Conservation (phyloP, 2,329 filamentous ascomycete species). For the Talaromyces sp. region DNA sequence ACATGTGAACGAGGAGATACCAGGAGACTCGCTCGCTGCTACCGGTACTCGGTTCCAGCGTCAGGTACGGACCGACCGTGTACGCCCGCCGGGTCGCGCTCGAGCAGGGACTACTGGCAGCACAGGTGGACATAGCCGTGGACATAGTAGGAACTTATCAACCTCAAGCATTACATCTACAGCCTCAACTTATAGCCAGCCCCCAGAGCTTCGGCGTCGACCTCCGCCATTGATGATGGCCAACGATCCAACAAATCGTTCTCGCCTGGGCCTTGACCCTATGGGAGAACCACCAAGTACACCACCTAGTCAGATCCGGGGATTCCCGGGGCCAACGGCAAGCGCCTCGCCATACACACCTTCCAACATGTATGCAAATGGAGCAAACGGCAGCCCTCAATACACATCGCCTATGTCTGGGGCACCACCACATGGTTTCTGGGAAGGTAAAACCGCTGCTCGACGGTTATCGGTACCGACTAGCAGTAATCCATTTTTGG, state of each 20-base stretch:
- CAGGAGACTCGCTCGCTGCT: constrained; percentile 87
- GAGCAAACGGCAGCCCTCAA: constrained; percentile 70
- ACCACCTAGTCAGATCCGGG: constrained; percentile 65
- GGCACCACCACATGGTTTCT: constrained; percentile 73
- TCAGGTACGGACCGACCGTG: constrained; percentile 84
- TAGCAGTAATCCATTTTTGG: constrained; percentile 72
- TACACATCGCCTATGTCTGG: constrained; percentile 76
- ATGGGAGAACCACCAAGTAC: constrained; percentile 65
- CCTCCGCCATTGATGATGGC: constrained; percentile 84
- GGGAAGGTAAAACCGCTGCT: constrained; percentile 67
- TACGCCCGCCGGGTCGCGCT: constrained; percentile 73
- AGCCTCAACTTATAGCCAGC: constrained; percentile 67
- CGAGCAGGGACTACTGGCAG: constrained; percentile 78
- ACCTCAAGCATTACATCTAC: constrained; percentile 83
- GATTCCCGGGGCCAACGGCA: constrained; percentile 68
- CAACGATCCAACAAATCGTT: constrained; percentile 63
- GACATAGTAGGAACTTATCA: constrained; percentile 83
- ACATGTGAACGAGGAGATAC: constrained; percentile 96
- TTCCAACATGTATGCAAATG: constrained; percentile 78
- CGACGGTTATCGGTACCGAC: constrained; percentile 84
- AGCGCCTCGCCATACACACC: constrained; percentile 80
- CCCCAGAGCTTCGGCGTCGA: constrained; percentile 66
- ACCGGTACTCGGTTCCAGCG: constrained; percentile 90
- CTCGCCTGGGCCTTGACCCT: constrained; percentile 67
- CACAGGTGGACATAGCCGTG: constrained; percentile 69